phyloP scores from a whole-genome alignment of 371 early-diverging fungal genomes.

The Mortierella sp. region DNA sequence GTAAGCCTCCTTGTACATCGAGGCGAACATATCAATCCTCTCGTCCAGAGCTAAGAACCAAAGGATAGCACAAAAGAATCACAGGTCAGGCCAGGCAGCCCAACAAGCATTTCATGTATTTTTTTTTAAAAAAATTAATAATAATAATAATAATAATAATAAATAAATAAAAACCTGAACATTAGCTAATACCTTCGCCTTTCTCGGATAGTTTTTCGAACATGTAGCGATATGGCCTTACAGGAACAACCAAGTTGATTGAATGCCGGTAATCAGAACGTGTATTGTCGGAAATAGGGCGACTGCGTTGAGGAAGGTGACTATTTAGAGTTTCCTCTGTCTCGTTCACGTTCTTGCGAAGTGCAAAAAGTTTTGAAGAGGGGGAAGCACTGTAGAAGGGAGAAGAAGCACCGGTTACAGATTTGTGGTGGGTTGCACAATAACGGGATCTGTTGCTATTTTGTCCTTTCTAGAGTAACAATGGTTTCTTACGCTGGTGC shows the following conservation, averaged over 20 bases:
- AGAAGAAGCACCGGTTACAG: neutral
- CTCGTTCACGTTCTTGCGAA: slow-evolving; percentile 23
- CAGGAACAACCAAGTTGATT: slow-evolving; percentile 58
- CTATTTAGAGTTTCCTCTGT: slow-evolving; percentile 33
- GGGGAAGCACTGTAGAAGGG: slow-evolving; percentile 16
- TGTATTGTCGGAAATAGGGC: neutral
- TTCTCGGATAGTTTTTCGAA: slow-evolving; percentile 82
- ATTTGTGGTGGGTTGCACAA: no score
- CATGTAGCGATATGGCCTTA: slow-evolving; percentile 86
- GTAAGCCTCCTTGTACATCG: slow-evolving; percentile 55
- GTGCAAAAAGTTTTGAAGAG: slow-evolving; percentile 42
- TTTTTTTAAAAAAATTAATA: no score
- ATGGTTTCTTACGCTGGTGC: slow-evolving; percentile 10
- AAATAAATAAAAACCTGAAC: no score
- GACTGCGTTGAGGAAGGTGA: slow-evolving; percentile 18
- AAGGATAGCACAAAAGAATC: no score
- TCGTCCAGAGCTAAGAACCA: slow-evolving; percentile 62
- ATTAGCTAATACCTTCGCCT: slow-evolving; percentile 68
- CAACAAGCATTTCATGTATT: no score
- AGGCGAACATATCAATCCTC: slow-evolving; percentile 74
- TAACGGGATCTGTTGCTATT: no score
- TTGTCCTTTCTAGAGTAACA: neutral
- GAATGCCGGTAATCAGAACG: slow-evolving; percentile 28
- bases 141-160: no score
- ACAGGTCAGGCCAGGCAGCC: no score